These are phyloP conservation scores for Venturiaceae sp. DNA, from an alignment of 2,329 filamentous ascomycete genomes.

Conservation along the genomic window DNA sequence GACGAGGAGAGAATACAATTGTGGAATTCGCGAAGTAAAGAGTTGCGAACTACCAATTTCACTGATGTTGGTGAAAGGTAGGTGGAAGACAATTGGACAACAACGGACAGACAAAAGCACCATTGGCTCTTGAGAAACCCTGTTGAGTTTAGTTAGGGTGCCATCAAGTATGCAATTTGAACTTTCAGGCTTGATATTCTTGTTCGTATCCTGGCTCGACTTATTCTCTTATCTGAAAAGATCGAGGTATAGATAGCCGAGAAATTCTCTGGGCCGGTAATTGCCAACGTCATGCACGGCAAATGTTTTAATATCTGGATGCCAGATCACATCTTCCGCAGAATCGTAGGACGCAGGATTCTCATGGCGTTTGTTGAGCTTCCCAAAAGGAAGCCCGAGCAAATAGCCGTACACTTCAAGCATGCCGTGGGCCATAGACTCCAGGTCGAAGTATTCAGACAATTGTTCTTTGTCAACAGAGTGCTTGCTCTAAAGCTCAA, in stretches of 20 bases:
- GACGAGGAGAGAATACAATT: too few species aligned
- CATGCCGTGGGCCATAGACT: background rate
- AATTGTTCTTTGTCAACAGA: background rate
- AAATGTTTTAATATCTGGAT: too few species aligned
- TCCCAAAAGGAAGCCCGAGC: background rate
- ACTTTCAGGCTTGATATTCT: background rate
- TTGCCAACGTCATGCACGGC: background rate
- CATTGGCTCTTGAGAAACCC: background rate
- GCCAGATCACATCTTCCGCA: too few species aligned
- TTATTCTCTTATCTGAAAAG: background rate
- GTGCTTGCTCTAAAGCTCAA: constrained; percentile 24
- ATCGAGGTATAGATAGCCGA: background rate
- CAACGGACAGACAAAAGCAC: too few species aligned
- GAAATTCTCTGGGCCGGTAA: background rate
- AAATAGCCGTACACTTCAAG: background rate
- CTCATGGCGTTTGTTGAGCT: too few species aligned
- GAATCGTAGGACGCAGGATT: too few species aligned
- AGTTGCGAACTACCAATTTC: too few species aligned
- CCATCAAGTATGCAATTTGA: background rate
- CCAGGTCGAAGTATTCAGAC: background rate
- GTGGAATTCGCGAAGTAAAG: too few species aligned
- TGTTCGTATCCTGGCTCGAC: background rate
- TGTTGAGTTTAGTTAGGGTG: background rate
- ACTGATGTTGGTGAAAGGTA: too few species aligned
- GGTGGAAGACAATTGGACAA: too few species aligned